phyloP scores from a whole-genome alignment of 139 green algal genomes.

The Asterochloris erici region DNA sequence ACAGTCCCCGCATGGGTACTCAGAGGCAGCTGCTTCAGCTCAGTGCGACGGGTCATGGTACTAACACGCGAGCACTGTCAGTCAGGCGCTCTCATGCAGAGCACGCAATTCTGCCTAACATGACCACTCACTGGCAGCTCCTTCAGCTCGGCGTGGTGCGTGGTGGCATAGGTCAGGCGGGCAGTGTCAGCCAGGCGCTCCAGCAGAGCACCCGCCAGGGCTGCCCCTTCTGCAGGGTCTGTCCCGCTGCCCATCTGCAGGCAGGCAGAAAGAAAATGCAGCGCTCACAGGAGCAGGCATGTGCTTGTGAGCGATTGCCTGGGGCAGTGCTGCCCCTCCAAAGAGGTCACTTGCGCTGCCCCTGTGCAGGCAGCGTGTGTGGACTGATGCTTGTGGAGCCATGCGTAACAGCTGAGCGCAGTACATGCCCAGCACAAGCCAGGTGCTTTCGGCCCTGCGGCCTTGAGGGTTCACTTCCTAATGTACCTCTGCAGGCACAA shows the following conservation, averaged over 20 bases:
- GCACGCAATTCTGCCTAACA: background rate
- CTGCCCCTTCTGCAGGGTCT: conserved; percentile 73
- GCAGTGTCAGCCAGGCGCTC: conserved; percentile 33
- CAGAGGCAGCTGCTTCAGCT: background rate
- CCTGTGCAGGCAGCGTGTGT: too few relatives aligned
- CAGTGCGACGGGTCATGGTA: background rate
- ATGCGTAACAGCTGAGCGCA: too few relatives aligned
- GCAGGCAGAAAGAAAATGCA: background rate
- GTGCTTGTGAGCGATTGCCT: too few relatives aligned
- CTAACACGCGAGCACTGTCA: background rate
- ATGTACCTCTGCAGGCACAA: too few relatives aligned
- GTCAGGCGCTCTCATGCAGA: background rate
- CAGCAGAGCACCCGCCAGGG: conserved; percentile 62
- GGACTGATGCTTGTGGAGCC: too few relatives aligned
- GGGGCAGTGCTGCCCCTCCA: too few relatives aligned
- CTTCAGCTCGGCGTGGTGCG: conserved; percentile 64
- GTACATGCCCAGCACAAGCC: too few relatives aligned
- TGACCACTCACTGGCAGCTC: conserved; percentile 20
- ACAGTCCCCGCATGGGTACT: too few relatives aligned
- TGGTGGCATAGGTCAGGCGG: conserved; percentile 58
- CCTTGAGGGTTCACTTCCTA: too few relatives aligned
- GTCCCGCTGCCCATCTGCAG: conserved; percentile 72
- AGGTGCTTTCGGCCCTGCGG: too few relatives aligned
- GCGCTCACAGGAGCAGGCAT: background rate
- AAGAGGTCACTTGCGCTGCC: too few relatives aligned